These are phyloP conservation scores for Heritiera fomes DNA, from an alignment of 345 rosid species.

Conservation along the genomic window DNA sequence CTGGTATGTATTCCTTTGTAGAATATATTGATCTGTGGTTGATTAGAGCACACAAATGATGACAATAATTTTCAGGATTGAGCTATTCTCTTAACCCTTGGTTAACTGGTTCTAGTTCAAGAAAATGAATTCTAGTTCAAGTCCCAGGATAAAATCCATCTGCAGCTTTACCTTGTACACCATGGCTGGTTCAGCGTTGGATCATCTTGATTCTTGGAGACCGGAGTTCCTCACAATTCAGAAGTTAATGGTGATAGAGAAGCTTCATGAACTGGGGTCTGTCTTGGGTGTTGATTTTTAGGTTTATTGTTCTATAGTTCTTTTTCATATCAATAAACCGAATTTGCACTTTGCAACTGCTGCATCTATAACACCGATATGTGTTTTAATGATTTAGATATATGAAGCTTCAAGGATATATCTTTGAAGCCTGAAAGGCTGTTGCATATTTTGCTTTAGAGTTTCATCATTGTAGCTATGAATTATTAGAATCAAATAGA, in stretches of 20 bases:
- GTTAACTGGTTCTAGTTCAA: neutral
- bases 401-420: neutral
- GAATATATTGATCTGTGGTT: neutral
- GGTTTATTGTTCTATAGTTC: neutral
- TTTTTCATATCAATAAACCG: neutral
- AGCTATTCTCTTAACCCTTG: neutral
- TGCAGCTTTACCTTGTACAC: neutral
- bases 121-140: neutral
- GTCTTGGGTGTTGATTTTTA: neutral
- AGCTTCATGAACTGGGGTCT: neutral
- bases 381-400: neutral
- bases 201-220: neutral
- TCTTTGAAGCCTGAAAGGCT: neutral
- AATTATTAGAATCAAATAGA: slow-evolving; percentile 4
- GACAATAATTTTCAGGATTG: neutral
- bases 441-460: neutral
- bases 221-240: neutral
- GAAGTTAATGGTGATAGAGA: neutral
- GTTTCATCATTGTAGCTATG: neutral
- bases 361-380: neutral
- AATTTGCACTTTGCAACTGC: neutral
- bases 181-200: neutral
- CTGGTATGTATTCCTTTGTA: neutral
- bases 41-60: neutral
- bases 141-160: neutral